Evolutionary conservation across 164 flowering plant species (phyloP).

Genomic region (Houttuynia cordata): DNA sequence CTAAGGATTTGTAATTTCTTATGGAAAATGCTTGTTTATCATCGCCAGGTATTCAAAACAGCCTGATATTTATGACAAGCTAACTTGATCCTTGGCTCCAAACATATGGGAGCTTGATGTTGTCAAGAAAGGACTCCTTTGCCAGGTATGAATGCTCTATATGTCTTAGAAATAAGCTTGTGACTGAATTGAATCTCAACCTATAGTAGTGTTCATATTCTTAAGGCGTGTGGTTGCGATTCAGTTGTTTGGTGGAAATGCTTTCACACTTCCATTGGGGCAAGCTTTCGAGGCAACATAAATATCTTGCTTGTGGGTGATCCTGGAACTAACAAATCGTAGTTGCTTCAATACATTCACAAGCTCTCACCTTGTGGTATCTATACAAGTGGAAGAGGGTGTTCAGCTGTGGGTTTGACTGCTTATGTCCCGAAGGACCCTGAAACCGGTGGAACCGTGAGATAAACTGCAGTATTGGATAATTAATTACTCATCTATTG

Average conservation of each 20-base stretch:
- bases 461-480: conserved; percentile 5
- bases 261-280: conserved; percentile 80
- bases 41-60: conserved; percentile 48
- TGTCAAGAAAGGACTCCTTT: no score
- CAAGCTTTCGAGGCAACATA: conserved; percentile 93
- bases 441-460: conserved; percentile 98
- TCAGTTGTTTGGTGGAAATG: no score
- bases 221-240: no score
- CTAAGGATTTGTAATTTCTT: background rate
- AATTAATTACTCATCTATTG: no score
- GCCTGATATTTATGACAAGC: no score
- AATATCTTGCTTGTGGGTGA: conserved; percentile 95
- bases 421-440: no score
- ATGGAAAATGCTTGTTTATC: background rate
- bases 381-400: conserved; percentile 98
- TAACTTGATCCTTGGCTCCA: no score
- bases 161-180: no score
- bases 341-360: conserved; percentile 91
- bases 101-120: no score
- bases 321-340: conserved; percentile 99
- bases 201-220: no score
- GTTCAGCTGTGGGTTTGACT: conserved; percentile 97
- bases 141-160: no score
- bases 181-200: no score
- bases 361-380: conserved; percentile 97